Percentiles rank a stretch among this genome's conserved stretches.
Conservation (phyloP, 2,329 filamentous ascomycete genomes). For the Colletotrichum endophyticum region DNA sequence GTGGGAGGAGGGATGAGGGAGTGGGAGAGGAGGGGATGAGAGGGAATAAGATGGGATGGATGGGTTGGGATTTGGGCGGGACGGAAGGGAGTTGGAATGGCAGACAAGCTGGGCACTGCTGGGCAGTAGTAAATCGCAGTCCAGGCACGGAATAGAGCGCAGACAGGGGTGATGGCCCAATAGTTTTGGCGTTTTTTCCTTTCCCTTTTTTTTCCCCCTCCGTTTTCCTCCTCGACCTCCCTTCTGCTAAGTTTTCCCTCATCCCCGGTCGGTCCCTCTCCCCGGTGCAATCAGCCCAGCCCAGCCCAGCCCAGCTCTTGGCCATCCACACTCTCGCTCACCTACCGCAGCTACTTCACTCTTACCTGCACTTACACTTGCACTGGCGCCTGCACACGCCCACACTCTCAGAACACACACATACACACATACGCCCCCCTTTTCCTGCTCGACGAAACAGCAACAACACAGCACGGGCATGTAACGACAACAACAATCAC, state of each 20-base stretch:
- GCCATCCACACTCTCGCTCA: too few relatives aligned
- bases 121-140: background rate
- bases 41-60: slow-evolving; percentile 12
- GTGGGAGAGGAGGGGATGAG: background rate
- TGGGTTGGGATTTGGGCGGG: slow-evolving; percentile 4
- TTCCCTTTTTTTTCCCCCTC: background rate
- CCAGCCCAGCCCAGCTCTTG: background rate
- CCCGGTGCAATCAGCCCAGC: background rate
- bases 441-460: background rate
- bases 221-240: background rate
- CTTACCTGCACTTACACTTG: background rate
- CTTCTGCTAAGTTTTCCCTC: too few relatives aligned
- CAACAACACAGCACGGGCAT: background rate
- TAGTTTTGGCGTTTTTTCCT: background rate
- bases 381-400: background rate
- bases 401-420: background rate
- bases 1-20: background rate
- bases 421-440: background rate
- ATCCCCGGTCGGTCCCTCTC: background rate
- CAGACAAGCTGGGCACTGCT: slow-evolving; percentile 8
- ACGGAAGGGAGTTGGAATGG: slow-evolving; percentile 1
- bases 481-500: too few relatives aligned
- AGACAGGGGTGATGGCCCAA: background rate
- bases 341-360: background rate
- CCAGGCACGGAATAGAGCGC: background rate